Evolutionary conservation across 352 stramenopile species (phyloP), one percentile per base, ranked within the genome.

Genomic region (Phytophthora capsici): DNA sequence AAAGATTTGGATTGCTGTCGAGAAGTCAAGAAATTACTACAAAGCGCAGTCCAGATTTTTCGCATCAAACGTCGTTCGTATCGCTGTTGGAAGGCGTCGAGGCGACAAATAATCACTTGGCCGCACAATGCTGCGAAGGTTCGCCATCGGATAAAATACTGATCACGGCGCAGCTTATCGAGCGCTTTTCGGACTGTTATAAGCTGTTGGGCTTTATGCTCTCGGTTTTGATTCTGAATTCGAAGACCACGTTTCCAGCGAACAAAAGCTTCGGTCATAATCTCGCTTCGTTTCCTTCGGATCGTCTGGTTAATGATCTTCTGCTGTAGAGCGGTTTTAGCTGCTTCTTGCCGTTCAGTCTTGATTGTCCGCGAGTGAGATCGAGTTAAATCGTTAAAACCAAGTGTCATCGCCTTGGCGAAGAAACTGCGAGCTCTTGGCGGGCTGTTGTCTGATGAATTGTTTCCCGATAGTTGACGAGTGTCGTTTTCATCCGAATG

Each of bases 301-400:
- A 91, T 73, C 14, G 52, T 83, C 30, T 87, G 72, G 38, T 84
- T 70, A 47, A 91, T 90, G 8, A 88, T 67, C 51, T 90, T 78
- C 23, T 88, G 70, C 10, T 93, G 84, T 7, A 89, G 46, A 10
- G 56, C 54, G 6, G 66, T 84, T 47, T 73, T 73, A 2, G 47
- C 36, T 6, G 30, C 51, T 53, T 63, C 37, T 56, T 64, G 57
- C 13, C 45, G 44, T 37, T 44, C 52, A 49, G 43, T 57, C 23
- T 66, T 58, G 13, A 62, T 41, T 9, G 47, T 23, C 22, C 40
- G 53, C 37, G 48, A 46, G 19, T 53, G 16, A 26, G 59, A 73
- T 17, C 57, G 57, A 9, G 64, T 68, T n/a, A 67, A 40, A 34
- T 66, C 34, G 19, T 66, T 69, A 4, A 63, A 23, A 28, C 49